phyloP scores from a whole-genome alignment of 2,329 filamentous ascomycete genomes.

The Colletotrichum scovillei region DNA sequence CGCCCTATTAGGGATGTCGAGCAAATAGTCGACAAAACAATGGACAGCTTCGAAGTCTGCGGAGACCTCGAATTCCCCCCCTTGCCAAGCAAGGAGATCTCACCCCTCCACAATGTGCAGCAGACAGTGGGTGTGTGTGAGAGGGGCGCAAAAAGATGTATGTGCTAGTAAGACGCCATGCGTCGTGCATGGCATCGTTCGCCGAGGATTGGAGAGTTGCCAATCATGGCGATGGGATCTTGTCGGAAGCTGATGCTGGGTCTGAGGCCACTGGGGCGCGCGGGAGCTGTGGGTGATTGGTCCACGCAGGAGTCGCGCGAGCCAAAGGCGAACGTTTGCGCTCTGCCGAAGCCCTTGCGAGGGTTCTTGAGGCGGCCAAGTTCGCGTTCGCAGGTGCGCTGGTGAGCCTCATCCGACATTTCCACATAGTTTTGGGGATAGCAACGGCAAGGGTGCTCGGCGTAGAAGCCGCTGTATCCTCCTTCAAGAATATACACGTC shows the following conservation, averaged over 20 bases:
- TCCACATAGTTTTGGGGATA: slow-evolving; percentile 96
- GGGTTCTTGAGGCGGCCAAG: slow-evolving; percentile 91
- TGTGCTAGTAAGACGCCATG: slow-evolving; percentile 71
- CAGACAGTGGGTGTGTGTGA: slow-evolving; percentile 38
- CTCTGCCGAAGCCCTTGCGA: slow-evolving; percentile 84
- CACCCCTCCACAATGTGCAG: slow-evolving; percentile 41
- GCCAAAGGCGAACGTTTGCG: slow-evolving; percentile 96
- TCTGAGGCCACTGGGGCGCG: slow-evolving; percentile 48
- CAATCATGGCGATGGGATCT: slow-evolving; percentile 56
- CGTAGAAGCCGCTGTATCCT: slow-evolving; percentile 94
- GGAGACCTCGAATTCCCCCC: slow-evolving; percentile 6
- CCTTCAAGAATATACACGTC: slow-evolving; percentile 98
- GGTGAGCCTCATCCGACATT: slow-evolving; percentile 94
- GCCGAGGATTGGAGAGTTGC: slow-evolving; percentile 56
- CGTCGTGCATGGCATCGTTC: slow-evolving; percentile 68
- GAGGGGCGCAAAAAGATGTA: background rate
- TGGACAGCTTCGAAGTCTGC: background rate
- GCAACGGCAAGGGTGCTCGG: slow-evolving; percentile 81
- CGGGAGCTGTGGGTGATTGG: slow-evolving; percentile 69
- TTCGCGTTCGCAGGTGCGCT: slow-evolving; percentile 92
- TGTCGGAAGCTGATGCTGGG: slow-evolving; percentile 46
- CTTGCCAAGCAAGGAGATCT: slow-evolving; percentile 23
- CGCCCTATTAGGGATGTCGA: slow-evolving; percentile 34
- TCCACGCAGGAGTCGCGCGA: slow-evolving; percentile 69
- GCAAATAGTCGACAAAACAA: slow-evolving; percentile 13